Conservation (phyloP, 495 filamentous ascomycete species). For the Aspergillus ellipticus region DNA sequence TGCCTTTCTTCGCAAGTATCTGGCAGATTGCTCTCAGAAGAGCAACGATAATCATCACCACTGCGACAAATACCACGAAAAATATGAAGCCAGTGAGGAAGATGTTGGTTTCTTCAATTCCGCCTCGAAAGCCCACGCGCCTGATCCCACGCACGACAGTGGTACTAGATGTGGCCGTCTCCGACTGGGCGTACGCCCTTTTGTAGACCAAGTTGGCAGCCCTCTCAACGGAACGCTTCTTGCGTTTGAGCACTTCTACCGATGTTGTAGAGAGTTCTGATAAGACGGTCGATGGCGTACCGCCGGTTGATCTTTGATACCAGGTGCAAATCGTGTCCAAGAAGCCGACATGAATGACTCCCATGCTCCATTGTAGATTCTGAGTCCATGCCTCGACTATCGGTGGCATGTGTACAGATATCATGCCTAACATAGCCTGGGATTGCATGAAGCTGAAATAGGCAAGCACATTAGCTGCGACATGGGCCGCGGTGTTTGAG, state of each 20-base stretch:
- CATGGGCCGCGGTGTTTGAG: conserved; percentile 93
- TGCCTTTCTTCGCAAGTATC: conserved; percentile 62
- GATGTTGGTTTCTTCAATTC: conserved; percentile 87
- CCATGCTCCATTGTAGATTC: conserved; percentile 98
- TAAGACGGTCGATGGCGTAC: conserved; percentile 74
- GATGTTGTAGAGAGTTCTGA: conserved; percentile 62
- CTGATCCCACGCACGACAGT: conserved; percentile 81
- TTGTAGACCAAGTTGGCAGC: conserved; percentile 43
- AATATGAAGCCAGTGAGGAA: conserved; percentile 91
- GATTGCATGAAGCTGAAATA: conserved; percentile 94
- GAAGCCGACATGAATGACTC: conserved; percentile 82
- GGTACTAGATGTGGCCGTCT: conserved; percentile 48
- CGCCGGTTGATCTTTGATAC: conserved; percentile 94
- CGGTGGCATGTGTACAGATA: conserved; percentile 74
- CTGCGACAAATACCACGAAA: conserved; percentile 77
- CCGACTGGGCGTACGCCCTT: conserved; percentile 43
- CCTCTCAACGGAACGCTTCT: conserved; percentile 43
- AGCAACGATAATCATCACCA: conserved; percentile 67
- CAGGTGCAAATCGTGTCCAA: conserved; percentile 84
- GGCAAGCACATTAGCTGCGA: conserved; percentile 85
- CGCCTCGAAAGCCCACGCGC: conserved; percentile 80
- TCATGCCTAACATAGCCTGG: conserved; percentile 89
- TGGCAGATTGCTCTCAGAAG: conserved; percentile 80
- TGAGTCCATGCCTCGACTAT: conserved; percentile 93
- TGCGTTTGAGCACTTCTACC: conserved; percentile 28